Evolutionary conservation across 768 basidiomycete genomes (phyloP), one percentile per base, ranked within the genome.

Genomic region (Terana coerulea): DNA sequence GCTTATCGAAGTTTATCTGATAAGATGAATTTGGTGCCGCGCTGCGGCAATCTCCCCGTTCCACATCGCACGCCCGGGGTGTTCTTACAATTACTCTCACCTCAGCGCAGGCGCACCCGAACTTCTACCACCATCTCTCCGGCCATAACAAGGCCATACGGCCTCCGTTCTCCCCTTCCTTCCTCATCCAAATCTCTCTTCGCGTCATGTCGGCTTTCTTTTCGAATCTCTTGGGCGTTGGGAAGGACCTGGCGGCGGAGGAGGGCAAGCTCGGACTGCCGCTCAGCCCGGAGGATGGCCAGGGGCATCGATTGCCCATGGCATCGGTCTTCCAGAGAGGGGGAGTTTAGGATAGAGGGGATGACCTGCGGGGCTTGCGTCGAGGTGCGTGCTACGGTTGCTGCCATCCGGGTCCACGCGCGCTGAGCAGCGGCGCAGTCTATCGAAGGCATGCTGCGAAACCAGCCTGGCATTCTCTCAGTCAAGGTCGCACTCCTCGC

Each of bases 401-500:
- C 35, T n/a, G 1, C 15, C n/a, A 22, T 6, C 28, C 39, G 4
- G 42, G 1, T 24, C n/a, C 14, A 22, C 14, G 29, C n/a, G n/a
- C 29, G 28, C 19, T 49, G 30, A 19, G 34, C 14, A 29, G 17
- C 12, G n/a, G 0, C 35, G 19, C 55, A 91, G 86, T 81, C 88
- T 12, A 94, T 95, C 51, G 93, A 95, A 65, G 81, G 84, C 34
- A 87, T 88, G 75, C 78, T 95, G 19, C 75, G 84, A 61, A 75
- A 74, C 15, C 91, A 95, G 66, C 72, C 82, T n/a, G 97, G 97
- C n/a, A 94, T 99, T 45, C 71, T 83, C 54, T 89, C 86, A 10
- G 71, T 97, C 54, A 92, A 93, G 64, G 94, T 99, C n/a, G 95
- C 95, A 21, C 78, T 99, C n/a, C 78, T 99, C 22, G 92, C 97